Evolutionary conservation across 495 filamentous ascomycete species (phyloP).

Genomic region (Poronia punctata): DNA sequence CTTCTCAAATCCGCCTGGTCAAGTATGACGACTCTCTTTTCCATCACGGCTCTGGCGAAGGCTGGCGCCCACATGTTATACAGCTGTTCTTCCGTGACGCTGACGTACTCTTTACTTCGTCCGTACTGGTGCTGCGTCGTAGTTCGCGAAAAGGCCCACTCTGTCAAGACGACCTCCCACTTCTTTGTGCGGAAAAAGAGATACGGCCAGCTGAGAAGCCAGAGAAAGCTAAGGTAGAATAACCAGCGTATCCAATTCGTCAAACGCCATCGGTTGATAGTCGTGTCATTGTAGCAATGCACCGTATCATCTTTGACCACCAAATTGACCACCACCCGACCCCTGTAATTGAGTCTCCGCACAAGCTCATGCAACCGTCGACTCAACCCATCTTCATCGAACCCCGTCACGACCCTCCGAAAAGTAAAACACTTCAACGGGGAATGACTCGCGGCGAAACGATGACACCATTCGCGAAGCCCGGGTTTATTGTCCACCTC

Average conservation of each 20-base stretch:
- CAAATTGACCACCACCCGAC: constrained; percentile 44
- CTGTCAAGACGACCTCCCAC: constrained; percentile 50
- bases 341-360: constrained; percentile 54
- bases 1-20: constrained; percentile 35
- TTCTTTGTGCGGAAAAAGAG: constrained; percentile 54
- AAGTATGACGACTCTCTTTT: constrained; percentile 30
- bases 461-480: constrained; percentile 50
- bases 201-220: constrained; percentile 57
- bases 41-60: constrained; percentile 34
- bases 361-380: constrained; percentile 41
- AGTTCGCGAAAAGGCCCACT: constrained; percentile 44
- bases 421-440: constrained; percentile 47
- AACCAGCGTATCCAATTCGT: constrained; percentile 51
- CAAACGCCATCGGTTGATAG: constrained; percentile 50
- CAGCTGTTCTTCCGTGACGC: constrained; percentile 39
- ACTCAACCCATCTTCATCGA: constrained; percentile 41
- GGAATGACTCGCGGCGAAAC: constrained; percentile 43
- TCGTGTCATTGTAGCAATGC: constrained; percentile 48
- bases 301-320: constrained; percentile 41
- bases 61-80: constrained; percentile 42
- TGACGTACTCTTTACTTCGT: constrained; percentile 35
- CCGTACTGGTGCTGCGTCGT: constrained; percentile 15
- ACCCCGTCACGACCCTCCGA: constrained; percentile 40
- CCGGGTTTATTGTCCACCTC: constrained; percentile 31
- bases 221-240: constrained; percentile 54